These are phyloP conservation scores for Crithidia mellificae DNA, from an alignment of 208 protist species.

Conservation along the genomic window DNA sequence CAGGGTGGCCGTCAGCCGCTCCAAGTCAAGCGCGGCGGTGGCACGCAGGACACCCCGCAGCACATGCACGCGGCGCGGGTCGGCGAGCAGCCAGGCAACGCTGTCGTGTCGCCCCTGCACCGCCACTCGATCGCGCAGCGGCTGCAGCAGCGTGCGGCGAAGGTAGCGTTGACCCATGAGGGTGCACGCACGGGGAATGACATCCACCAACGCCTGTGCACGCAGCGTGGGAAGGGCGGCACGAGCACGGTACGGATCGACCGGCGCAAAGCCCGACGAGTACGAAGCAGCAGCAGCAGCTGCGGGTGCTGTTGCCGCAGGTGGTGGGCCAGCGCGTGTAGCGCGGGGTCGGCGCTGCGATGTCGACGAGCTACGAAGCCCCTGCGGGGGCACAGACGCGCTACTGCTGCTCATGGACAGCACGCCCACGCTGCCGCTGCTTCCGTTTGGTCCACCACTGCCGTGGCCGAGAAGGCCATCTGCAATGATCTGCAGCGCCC, in stretches of 20 bases:
- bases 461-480: constrained; percentile 3
- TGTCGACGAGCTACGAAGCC: neutral
- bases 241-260: no score
- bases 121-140: constrained; percentile 56
- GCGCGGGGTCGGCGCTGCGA: neutral
- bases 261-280: no score
- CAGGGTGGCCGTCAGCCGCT: constrained; percentile 41
- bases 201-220: constrained; percentile 54
- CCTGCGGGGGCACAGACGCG: neutral
- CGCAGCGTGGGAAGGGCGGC: no score
- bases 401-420: neutral
- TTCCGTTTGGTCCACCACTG: neutral
- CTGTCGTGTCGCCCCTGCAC: constrained; percentile 75
- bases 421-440: neutral
- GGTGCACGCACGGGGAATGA: constrained; percentile 67
- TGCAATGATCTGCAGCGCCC: constrained; percentile 64
- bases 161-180: constrained; percentile 76
- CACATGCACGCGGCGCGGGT: constrained; percentile 33
- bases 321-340: neutral
- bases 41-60: constrained; percentile 29
- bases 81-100: constrained; percentile 68
- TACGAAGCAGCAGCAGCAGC: no score
- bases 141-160: constrained; percentile 72
- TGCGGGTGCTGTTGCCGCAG: neutral
- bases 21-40: constrained; percentile 40